Evolutionary conservation across 176 grass and related monocot species (phyloP), one percentile per base, ranked within the genome.

Genomic region (Lolium perenne): DNA sequence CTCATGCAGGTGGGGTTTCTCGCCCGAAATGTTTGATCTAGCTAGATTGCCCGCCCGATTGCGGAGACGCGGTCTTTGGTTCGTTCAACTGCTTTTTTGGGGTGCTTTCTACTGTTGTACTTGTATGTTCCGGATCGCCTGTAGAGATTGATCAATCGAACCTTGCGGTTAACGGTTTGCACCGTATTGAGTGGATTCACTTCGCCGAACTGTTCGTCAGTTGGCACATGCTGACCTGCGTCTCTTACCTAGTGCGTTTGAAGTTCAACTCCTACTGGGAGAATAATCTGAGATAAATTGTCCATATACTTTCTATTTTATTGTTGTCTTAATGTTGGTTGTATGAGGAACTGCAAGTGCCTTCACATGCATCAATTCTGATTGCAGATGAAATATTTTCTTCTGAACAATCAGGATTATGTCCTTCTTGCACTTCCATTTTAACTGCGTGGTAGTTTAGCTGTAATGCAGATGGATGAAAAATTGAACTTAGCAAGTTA

Each of bases 1-100:
- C 97, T 98, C 76, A 91, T 98, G 83, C 97, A 98, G 97, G 97
- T 95, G 83, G 54, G 77, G 60, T 66, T 47, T 58, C 35, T 80
- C 6, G 25, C 5, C 20, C 55, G 41, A 18, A 78, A 84, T 70
- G 67, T 54, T 51, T 58, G 76, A 75, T 87, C 87, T 81, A 77
- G 54, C 38, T 91, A 73, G 46, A 38, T 38, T 48, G 54, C 65
- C 73, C 57, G 54, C 65, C 79, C 57, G 69, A 73, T 74, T 15
- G 50, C 18, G 22, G 82, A 20, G 56, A 81, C 29, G 77, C 58
- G 66, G 66, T 66, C 46, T 38, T 50, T 20, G 47, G 57, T 38
- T 60, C 10, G 32, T 35, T 35, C 32, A 35, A 35, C 32, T 35
- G 32, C 3, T 35, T 35, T 35, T 35, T 3, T 35, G 2, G 32